phyloP scores from a whole-genome alignment of 108 stramenopile genomes.

The Pseudonitzschia multiseries region DNA sequence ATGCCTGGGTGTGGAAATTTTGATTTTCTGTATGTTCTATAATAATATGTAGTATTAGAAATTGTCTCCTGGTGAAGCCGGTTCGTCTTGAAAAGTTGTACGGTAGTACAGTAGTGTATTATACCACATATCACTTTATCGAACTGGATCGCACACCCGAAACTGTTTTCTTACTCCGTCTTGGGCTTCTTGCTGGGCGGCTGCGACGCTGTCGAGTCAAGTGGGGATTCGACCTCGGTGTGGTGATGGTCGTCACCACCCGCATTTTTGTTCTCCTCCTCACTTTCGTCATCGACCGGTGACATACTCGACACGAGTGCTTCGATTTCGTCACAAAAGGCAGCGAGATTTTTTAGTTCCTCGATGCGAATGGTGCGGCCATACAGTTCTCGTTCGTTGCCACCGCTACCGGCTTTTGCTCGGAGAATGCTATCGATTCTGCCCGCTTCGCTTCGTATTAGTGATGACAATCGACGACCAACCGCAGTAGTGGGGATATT shows the following conservation, averaged over 20 bases:
- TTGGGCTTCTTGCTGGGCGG: background rate
- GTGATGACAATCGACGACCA: background rate
- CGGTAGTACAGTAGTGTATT: background rate
- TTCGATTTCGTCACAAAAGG: conserved; percentile 7
- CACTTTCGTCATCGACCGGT: background rate
- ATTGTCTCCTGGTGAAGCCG: too few relatives aligned
- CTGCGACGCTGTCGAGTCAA: background rate
- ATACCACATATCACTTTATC: background rate
- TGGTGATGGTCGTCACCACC: background rate
- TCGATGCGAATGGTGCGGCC: conserved; percentile 57
- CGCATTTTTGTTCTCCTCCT: background rate
- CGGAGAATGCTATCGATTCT: background rate
- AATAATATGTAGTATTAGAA: too few relatives aligned
- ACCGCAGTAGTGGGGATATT: background rate
- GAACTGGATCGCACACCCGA: background rate
- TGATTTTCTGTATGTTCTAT: too few relatives aligned
- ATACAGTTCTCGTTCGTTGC: conserved; percentile 35
- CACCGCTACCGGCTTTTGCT: background rate
- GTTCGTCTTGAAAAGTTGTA: too few relatives aligned
- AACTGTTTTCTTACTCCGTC: background rate
- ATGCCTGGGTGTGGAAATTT: too few relatives aligned
- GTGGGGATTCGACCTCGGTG: background rate
- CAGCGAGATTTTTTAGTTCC: conserved; percentile 27
- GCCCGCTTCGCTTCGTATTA: background rate
- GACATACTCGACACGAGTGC: background rate